Evolutionary conservation across 225 moss, liverwort and hornwort species (phyloP).

Genomic region (Bryum argenteum): DNA sequence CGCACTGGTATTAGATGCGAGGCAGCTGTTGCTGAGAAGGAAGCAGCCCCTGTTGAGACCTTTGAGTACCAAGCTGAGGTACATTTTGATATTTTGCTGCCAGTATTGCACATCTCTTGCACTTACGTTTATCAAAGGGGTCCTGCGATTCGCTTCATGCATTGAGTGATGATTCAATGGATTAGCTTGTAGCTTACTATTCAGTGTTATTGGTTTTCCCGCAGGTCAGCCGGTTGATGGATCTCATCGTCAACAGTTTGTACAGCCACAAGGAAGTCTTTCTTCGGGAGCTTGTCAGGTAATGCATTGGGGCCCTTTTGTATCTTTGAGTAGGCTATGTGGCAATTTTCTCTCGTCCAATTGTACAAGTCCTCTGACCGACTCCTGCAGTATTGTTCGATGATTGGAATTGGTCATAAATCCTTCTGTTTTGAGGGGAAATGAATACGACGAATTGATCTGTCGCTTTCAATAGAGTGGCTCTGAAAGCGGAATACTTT

Average conservation of each 20-base stretch:
- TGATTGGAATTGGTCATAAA: background rate
- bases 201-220: slow-evolving; percentile 14
- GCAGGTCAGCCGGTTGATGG: slow-evolving; percentile 88
- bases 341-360: background rate
- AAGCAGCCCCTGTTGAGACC: slow-evolving; percentile 72
- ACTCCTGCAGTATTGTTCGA: background rate
- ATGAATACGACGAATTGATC: background rate
- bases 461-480: background rate
- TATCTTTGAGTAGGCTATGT: too few species aligned
- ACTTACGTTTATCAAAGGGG: too few species aligned
- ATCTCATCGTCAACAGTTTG: slow-evolving; percentile 91
- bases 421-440: background rate
- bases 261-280: slow-evolving; percentile 98
- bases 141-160: too few species aligned
- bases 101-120: background rate
- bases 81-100: background rate
- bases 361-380: background rate
- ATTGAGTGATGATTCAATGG: too few species aligned
- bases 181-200: background rate
- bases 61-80: slow-evolving; percentile 98
- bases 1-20: slow-evolving; percentile 63
- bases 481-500: background rate
- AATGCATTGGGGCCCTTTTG: background rate
- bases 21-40: slow-evolving; percentile 87
- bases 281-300: slow-evolving; percentile 90